These are phyloP conservation scores for Adenanthera pavonina DNA, from an alignment of 306 rosid genomes.

Conservation along the genomic window DNA sequence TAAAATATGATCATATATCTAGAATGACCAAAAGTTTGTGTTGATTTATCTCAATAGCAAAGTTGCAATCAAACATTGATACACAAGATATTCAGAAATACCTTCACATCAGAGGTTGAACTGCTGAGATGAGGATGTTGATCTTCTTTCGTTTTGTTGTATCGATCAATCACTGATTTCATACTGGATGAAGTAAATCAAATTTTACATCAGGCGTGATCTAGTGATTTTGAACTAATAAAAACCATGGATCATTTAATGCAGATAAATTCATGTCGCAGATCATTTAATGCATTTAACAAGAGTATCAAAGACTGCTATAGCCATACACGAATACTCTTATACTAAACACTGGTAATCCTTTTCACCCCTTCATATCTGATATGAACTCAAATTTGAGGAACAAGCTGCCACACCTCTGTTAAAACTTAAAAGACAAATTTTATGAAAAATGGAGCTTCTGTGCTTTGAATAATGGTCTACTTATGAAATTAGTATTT, in stretches of 20 bases:
- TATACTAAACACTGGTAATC: background rate
- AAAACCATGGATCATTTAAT: background rate
- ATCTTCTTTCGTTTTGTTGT: conserved; percentile 80
- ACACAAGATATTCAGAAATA: conserved; percentile 40
- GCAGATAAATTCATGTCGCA: background rate
- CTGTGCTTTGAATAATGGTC: background rate
- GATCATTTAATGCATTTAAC: too few species aligned
- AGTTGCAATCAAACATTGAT: background rate
- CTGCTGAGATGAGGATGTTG: conserved; percentile 53
- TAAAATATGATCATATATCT: background rate
- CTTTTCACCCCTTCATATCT: background rate
- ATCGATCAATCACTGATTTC: conserved; percentile 79
- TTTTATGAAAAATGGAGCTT: background rate
- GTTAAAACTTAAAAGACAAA: background rate
- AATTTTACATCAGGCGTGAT: conserved; percentile 40
- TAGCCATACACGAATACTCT: too few species aligned
- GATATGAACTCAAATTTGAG: background rate
- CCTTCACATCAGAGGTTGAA: conserved; percentile 82
- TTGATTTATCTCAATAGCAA: background rate
- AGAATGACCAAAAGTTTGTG: background rate
- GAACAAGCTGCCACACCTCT: background rate
- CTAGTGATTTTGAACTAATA: conserved; percentile 8
- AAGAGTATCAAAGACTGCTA: too few species aligned
- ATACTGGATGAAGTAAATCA: conserved; percentile 61
- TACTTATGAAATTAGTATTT: background rate